Conservation (phyloP, 2,329 filamentous ascomycete genomes). For the Fusarium nygamai region DNA sequence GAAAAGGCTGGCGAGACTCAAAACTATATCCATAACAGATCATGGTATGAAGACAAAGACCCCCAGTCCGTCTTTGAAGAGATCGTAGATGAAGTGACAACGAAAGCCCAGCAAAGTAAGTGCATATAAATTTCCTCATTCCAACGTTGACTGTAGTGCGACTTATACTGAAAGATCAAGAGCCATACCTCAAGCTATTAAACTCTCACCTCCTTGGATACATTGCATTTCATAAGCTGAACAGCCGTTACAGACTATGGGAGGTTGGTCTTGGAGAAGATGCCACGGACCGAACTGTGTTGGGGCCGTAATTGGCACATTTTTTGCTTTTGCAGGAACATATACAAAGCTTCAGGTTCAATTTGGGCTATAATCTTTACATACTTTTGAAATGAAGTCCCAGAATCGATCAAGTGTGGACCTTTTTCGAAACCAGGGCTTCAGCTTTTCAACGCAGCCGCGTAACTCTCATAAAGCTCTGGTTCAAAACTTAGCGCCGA, state of each 20-base stretch:
- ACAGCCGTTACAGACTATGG: slow-evolving; percentile 2
- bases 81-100: too few relatives aligned
- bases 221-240: neutral
- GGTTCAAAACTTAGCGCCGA: neutral
- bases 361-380: neutral
- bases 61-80: too few relatives aligned
- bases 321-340: accelerated
- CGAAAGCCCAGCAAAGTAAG: too few relatives aligned
- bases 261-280: slow-evolving; percentile 2
- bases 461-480: too few relatives aligned
- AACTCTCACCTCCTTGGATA: neutral
- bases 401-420: accelerated
- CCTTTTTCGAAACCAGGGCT: accelerated
- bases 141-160: too few relatives aligned
- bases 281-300: neutral
- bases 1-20: too few relatives aligned
- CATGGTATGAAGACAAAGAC: too few relatives aligned
- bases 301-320: neutral
- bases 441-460: neutral
- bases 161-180: too few relatives aligned
- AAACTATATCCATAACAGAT: too few relatives aligned
- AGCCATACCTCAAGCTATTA: neutral
- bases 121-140: accelerated
- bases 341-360: accelerated
- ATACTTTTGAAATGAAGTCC: accelerated